phyloP scores from a whole-genome alignment of 495 filamentous ascomycete species.

The Pseudoneurospora amorphoporcata region DNA sequence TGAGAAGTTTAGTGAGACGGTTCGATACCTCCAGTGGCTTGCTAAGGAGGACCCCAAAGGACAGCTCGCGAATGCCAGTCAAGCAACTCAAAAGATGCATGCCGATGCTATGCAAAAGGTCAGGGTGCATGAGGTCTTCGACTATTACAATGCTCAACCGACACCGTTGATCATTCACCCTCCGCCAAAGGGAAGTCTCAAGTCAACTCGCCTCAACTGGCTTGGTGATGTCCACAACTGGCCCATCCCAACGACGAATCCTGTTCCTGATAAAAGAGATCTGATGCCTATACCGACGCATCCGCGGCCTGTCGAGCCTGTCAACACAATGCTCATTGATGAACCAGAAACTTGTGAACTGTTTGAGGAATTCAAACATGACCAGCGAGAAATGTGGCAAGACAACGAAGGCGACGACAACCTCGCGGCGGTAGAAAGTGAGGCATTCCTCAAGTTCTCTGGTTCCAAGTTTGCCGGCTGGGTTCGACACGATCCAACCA shows the following conservation, averaged over 20 bases:
- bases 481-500: conserved; percentile 2
- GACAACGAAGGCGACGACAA: neutral
- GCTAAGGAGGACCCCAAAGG: conserved; percentile 3
- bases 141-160: conserved; percentile 12
- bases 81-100: conserved; percentile 10
- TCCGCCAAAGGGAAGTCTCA: conserved; percentile 3
- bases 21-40: conserved; percentile 21
- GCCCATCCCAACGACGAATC: conserved; percentile 3
- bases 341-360: neutral
- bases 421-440: conserved; percentile 5
- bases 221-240: conserved; percentile 5
- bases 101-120: conserved; percentile 14
- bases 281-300: conserved; percentile 3
- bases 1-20: conserved; percentile 7
- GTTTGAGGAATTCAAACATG: neutral
- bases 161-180: conserved; percentile 4
- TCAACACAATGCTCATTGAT: conserved; percentile 9
- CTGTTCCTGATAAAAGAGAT: neutral
- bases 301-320: conserved; percentile 1
- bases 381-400: conserved; percentile 1
- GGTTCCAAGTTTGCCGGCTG: neutral
- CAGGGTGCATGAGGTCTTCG: conserved; percentile 16
- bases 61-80: conserved; percentile 10
- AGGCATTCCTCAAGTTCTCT: conserved; percentile 2
- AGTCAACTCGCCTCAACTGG: conserved; percentile 15